These are phyloP conservation scores for Straminergon stramineum DNA, from an alignment of 225 moss, liverwort and hornwort genomes.

Conservation along the genomic window DNA sequence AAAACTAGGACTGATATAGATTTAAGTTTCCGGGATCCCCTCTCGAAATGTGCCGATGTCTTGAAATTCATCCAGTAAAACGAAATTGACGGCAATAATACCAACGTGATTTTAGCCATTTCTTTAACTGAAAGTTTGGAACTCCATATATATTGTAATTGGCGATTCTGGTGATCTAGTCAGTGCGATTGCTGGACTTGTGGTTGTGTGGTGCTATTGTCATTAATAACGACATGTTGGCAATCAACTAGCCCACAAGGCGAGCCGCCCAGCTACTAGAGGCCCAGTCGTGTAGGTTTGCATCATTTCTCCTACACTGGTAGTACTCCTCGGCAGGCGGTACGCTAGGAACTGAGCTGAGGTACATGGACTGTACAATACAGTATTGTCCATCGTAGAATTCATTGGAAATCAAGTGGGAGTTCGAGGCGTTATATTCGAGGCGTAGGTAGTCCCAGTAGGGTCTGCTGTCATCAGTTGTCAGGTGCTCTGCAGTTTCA, in stretches of 20 bases:
- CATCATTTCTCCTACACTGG: slow-evolving; percentile 4
- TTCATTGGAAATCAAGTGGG: background rate
- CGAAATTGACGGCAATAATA: background rate
- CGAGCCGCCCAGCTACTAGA: slow-evolving; percentile 19
- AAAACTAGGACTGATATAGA: background rate
- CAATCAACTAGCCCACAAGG: slow-evolving; percentile 4
- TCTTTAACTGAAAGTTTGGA: background rate
- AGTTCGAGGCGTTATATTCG: background rate
- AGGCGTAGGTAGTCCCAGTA: background rate
- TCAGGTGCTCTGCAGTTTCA: background rate
- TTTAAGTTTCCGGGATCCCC: background rate
- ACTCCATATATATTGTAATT: background rate
- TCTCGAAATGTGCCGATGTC: background rate
- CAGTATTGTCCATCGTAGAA: background rate
- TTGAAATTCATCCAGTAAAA: background rate
- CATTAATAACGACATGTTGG: slow-evolving; percentile 5
- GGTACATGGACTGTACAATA: background rate
- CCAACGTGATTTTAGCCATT: background rate
- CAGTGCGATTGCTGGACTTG: background rate
- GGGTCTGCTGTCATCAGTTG: background rate
- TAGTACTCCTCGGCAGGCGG: background rate
- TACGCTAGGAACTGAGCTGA: background rate
- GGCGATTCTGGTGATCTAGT: background rate
- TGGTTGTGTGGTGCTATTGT: background rate
- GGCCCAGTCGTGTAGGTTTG: background rate